Base-by-base conservation (phyloP, 495 filamentous ascomycete species). In the Tuber brumale region DNA sequence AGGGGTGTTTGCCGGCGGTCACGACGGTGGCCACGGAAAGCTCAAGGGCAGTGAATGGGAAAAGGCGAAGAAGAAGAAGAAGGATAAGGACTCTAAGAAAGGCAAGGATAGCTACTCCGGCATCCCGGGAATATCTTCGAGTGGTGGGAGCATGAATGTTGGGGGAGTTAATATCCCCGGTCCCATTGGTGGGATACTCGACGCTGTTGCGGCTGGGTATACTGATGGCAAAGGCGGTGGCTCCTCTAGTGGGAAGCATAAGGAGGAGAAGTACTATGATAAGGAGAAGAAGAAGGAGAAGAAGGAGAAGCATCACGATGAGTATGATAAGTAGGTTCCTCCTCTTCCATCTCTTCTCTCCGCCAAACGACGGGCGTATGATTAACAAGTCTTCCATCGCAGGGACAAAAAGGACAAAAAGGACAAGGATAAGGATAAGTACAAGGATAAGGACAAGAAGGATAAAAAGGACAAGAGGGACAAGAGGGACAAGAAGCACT, bases 21-120 rank as follows among this genome's bases (percentile, higher is more conserved):
- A 83, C 6, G 74, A 44, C 0, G 81, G 81, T 18, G 81, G 81
- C 1, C 81, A 82, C 21, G 79, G 79, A 6, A 83, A 83, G 51
- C 73, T 73, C 0, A 72, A 77, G 19, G 70, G 70, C 5, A 72
- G 81, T 1, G 81, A 83, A 61, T 83, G 82, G 82, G 73, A 74
- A 3, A 83, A 83, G 48, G 27, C 70, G 10, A 81, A 83, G 71
- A 83, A 82, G 81, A 74, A 76, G 51, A 83, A 83, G 78, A 82
- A 76, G 39, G 73, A 75, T 0, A 82, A 82, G n/a, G 80, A 79
- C 2, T 76, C 74, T 19, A 83, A 81, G 70, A 45, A 72, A 42
- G 57, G 57, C 27, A 77, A 83, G 5, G 79, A 77, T 19, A 73
- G 69, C 18, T 81, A 75, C 44, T 70, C 75, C 9, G 70, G 66